A percentile compares a stretch with the other conserved stretches of the same genome.
These are phyloP conservation scores for Phytophthora aleatoria DNA, from an alignment of 352 stramenopile genomes.

Conservation along the genomic window DNA sequence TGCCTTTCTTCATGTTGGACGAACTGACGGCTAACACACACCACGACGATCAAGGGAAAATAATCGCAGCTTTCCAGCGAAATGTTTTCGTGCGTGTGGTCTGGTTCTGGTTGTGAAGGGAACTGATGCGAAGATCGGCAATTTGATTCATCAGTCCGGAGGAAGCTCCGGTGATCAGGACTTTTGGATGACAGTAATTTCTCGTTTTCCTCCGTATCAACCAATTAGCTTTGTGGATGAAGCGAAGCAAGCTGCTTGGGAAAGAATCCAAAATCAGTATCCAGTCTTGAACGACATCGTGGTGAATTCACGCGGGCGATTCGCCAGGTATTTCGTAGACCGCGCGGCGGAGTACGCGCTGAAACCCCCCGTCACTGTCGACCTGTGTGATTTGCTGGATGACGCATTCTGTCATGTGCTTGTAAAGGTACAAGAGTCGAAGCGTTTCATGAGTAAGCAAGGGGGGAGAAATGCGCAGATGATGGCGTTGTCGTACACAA, in stretches of 20 bases:
- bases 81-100: slow-evolving; percentile 20
- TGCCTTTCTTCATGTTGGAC: slow-evolving; percentile 20
- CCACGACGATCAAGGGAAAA: background rate
- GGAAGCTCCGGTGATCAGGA: background rate
- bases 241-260: slow-evolving; percentile 1
- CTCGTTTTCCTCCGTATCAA: slow-evolving; percentile 13
- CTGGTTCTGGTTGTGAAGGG: slow-evolving; percentile 23
- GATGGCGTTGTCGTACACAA: slow-evolving; percentile 4
- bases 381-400: slow-evolving; percentile 13
- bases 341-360: background rate
- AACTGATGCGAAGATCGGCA: slow-evolving; percentile 4
- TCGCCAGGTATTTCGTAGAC: slow-evolving; percentile 13
- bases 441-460: slow-evolving; percentile 1
- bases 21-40: slow-evolving; percentile 3
- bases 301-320: slow-evolving; percentile 10
- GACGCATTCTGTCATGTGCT: background rate
- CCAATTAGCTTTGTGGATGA: background rate
- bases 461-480: slow-evolving; percentile 2
- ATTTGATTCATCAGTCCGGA: background rate
- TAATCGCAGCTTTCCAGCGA: slow-evolving; percentile 10
- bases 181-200: slow-evolving; percentile 6
- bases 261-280: background rate
- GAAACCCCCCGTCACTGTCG: background rate
- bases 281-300: slow-evolving; percentile 10
- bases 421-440: background rate